Conservation (phyloP, 1,284 basidiomycete species). For the Marasmius oreades region DNA sequence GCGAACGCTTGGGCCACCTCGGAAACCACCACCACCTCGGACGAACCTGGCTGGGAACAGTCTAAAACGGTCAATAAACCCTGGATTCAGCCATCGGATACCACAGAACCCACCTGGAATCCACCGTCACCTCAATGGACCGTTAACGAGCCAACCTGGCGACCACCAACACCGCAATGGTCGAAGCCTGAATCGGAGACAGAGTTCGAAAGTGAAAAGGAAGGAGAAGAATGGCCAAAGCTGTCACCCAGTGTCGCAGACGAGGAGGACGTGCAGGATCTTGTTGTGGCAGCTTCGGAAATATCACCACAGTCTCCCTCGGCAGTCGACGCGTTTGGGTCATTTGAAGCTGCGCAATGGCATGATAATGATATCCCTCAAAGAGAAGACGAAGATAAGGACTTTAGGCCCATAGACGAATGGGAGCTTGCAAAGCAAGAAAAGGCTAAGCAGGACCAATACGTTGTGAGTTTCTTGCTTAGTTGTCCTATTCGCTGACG, state of each 20-base stretch:
- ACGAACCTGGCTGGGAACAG: conserved; percentile 6
- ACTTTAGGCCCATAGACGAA: not conserved
- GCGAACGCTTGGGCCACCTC: conserved; percentile 60
- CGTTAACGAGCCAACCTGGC: not conserved
- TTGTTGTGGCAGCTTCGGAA: not conserved
- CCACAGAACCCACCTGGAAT: not conserved
- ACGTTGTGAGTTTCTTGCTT: not conserved
- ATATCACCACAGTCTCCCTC: not conserved
- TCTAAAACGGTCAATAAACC: not conserved
- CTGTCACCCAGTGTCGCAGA: not conserved
- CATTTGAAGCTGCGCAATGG: conserved; percentile 3
- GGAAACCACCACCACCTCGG: conserved; percentile 12
- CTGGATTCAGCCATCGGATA: not conserved
- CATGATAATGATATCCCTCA: not conserved
- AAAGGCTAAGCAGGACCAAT: not conserved
- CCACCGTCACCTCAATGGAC: not conserved
- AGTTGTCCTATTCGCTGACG: not conserved
- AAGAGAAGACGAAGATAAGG: not conserved
- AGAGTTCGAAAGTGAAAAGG: not conserved
- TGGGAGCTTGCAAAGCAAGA: conserved; percentile 1
- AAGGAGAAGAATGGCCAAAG: not conserved
- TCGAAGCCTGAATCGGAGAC: not conserved
- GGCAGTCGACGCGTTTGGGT: not conserved
- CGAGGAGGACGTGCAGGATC: too few species aligned
- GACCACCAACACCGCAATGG: too few species aligned